phyloP scores from a whole-genome alignment of 2,329 filamentous ascomycete species.

The Xylaria sp. region DNA sequence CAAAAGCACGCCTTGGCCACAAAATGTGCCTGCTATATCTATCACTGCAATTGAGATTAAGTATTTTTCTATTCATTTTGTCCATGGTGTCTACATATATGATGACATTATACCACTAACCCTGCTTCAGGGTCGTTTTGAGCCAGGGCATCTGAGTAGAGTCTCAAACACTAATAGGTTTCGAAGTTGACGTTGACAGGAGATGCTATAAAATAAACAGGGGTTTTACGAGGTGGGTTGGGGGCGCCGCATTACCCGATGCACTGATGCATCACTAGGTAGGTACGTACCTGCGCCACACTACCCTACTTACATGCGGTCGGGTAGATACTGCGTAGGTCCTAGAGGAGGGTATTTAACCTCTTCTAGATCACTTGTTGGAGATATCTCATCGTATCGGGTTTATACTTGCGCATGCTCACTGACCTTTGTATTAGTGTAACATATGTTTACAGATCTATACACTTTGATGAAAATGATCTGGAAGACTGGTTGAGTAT shows the following conservation, averaged over 20 bases:
- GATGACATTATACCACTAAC: conserved; percentile 3
- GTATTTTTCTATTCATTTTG: no score
- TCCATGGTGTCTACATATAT: not conserved
- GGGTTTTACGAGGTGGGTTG: not conserved
- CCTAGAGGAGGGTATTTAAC: not conserved
- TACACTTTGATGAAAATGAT: not conserved
- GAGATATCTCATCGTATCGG: not conserved
- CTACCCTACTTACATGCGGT: not conserved
- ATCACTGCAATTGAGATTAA: no score
- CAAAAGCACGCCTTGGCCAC: conserved; percentile 2
- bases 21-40: not conserved
- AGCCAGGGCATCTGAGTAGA: conserved; percentile 30
- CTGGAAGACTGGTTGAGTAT: conserved; percentile 5
- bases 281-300: no score
- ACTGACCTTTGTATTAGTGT: no score
- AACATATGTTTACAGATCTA: not conserved
- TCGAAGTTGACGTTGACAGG: conserved; percentile 39
- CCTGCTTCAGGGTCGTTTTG: conserved; percentile 20
- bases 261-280: not conserved
- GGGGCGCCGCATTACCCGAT: conserved; percentile 30
- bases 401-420: no score
- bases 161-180: conserved; percentile 45
- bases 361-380: not conserved
- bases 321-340: not conserved
- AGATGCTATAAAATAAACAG: not conserved